These are phyloP conservation scores for Boletus pseudopeckii DNA, from an alignment of 768 basidiomycete species.

Conservation along the genomic window DNA sequence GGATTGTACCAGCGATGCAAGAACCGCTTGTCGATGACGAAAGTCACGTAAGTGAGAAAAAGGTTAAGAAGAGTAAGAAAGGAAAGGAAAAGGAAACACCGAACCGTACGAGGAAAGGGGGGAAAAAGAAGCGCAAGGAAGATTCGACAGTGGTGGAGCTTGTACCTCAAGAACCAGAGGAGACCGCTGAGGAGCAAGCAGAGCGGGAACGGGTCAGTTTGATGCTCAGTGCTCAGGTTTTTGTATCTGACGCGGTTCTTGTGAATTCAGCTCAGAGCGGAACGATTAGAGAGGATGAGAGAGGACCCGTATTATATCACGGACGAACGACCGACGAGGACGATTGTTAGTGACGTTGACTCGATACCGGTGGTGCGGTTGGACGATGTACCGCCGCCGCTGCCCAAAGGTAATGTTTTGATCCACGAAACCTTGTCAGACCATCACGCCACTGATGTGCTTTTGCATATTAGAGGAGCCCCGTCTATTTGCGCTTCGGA, in stretches of 20 bases:
- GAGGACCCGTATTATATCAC: slow-evolving; percentile 93
- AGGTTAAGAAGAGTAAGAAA: slow-evolving; percentile 42
- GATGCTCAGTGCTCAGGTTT: not conserved
- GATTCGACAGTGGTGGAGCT: slow-evolving; percentile 24
- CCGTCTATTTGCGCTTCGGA: slow-evolving; percentile 45
- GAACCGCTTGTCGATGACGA: slow-evolving; percentile 30
- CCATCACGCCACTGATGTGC: slow-evolving; percentile 24
- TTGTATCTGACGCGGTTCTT: slow-evolving; percentile 5
- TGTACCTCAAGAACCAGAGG: slow-evolving; percentile 40
- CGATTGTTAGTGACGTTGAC: slow-evolving; percentile 63
- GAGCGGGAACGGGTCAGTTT: slow-evolving; percentile 60
- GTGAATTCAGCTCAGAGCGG: slow-evolving; percentile 60
- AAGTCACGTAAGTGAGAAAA: slow-evolving; percentile 37
- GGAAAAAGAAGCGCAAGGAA: slow-evolving; percentile 45
- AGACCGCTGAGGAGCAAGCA: slow-evolving; percentile 56
- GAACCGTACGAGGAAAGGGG: slow-evolving; percentile 33
- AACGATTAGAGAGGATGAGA: slow-evolving; percentile 67
- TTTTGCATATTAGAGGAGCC: slow-evolving; percentile 27
- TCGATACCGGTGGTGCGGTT: slow-evolving; percentile 87
- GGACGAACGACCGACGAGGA: slow-evolving; percentile 49
- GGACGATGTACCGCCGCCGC: slow-evolving; percentile 62
- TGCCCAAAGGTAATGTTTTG: slow-evolving; percentile 29
- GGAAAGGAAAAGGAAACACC: slow-evolving; percentile 43
- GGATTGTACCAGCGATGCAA: slow-evolving; percentile 69
- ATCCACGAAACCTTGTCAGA: not conserved